Base-by-base conservation (phyloP, 2,329 filamentous ascomycete genomes). In the Didymella segeticola region DNA sequence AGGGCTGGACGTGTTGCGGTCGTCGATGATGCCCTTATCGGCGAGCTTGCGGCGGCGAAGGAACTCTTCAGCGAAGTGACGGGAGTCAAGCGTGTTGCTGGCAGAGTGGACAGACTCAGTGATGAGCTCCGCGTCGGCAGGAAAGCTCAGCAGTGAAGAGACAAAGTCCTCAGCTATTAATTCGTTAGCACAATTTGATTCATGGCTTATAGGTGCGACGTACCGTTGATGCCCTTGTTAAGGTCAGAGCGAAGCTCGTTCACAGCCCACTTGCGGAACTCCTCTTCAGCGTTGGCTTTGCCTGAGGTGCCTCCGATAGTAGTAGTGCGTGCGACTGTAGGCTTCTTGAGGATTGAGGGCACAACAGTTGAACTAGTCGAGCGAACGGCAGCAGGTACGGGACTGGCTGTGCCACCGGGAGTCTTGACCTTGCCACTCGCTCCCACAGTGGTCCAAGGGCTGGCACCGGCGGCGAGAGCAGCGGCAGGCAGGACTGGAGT, bases 381-480 rank as follows among this genome's bases (percentile, higher is more conserved):
- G 33, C 83, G 73, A 20, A 72, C 77, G 4, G 76, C 73, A 20
- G 80, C 72, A 46, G 79, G 75, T 17, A 77, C 64, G 82, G 60
- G 77, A 58, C 82, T 79, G 2, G 82, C 77, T 12, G 86, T 82
- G 0, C 81, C 84, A 3, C 82, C 83, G 5, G 90, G 89, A 23
- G 85, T 79, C 80, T 96, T 98, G 43, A 90, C 85, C 79, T 97
- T 99, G 12, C 95, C 95, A 62, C 93, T 89, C 27, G 93, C 92
- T 41, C 95, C 95, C 33, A 99, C 93, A 0, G 93, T 98, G 10
- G 93, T 93, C 95, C 95, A 99, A 1, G 92, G 91, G 51, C 83
- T 80, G 25, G 58, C 65, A 51, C 80, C 78, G 5, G 67, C 64
- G 50, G 77, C 75, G 39, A 76, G 63, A 51, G 77, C 75, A 41